phyloP scores from a whole-genome alignment of 2,329 filamentous ascomycete species.

The Neurospora sp. region DNA sequence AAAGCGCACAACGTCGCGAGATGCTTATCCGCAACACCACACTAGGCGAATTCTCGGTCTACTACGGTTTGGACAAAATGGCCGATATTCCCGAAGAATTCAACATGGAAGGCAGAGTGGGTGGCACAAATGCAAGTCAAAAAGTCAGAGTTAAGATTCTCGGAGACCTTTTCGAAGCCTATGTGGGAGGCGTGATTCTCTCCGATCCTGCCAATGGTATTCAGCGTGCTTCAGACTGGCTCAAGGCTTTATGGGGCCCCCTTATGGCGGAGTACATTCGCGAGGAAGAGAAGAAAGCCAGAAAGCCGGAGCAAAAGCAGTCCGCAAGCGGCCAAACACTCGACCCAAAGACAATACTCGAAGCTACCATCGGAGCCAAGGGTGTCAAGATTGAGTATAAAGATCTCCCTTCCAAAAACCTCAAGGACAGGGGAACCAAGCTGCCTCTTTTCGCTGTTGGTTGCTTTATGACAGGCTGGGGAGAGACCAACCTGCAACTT shows the following conservation, averaged over 20 bases:
- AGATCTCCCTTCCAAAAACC: slow-evolving; percentile 41
- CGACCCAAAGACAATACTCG: slow-evolving; percentile 41
- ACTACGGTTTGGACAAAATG: slow-evolving; percentile 60
- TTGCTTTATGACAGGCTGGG: slow-evolving; percentile 58
- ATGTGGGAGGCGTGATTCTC: slow-evolving; percentile 68
- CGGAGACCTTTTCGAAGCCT: slow-evolving; percentile 86
- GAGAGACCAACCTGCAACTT: slow-evolving; percentile 50
- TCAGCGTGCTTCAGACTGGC: slow-evolving; percentile 53
- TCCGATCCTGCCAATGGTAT: slow-evolving; percentile 56
- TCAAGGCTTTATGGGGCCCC: slow-evolving; percentile 63
- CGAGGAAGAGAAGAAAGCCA: slow-evolving; percentile 26
- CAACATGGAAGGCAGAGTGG: slow-evolving; percentile 22
- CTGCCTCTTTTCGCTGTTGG: slow-evolving; percentile 52
- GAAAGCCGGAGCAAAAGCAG: slow-evolving; percentile 10
- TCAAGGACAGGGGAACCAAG: slow-evolving; percentile 42
- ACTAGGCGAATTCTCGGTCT: slow-evolving; percentile 55
- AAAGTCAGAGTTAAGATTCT: slow-evolving; percentile 61
- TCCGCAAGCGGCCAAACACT: slow-evolving; percentile 8
- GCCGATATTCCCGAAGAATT: slow-evolving; percentile 46
- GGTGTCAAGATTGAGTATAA: slow-evolving; percentile 53
- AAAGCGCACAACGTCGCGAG: slow-evolving; percentile 68
- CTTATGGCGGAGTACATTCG: slow-evolving; percentile 47
- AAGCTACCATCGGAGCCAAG: slow-evolving; percentile 41
- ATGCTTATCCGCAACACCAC: slow-evolving; percentile 71
- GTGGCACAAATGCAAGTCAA: slow-evolving; percentile 30